A percentile compares a stretch with the other conserved stretches of the same genome.
phyloP scores from a whole-genome alignment of 2,329 filamentous ascomycete genomes.

The Orbilia javanica region DNA sequence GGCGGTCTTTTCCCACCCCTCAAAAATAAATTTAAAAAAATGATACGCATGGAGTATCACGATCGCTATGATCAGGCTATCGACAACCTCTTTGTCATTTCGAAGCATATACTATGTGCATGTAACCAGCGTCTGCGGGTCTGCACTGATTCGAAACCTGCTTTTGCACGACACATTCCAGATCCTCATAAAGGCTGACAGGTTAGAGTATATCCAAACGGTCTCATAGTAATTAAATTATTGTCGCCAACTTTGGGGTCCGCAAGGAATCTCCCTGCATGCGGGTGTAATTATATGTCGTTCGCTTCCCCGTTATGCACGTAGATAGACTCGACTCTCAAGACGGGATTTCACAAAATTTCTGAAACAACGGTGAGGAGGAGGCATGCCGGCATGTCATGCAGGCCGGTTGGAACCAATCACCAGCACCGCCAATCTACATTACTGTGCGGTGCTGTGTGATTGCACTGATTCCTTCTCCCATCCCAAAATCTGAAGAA shows the following conservation, averaged over 20 bases:
- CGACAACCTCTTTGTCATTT: not conserved
- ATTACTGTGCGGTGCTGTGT: constrained; percentile 3
- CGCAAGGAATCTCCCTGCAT: not conserved
- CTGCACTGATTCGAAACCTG: not conserved
- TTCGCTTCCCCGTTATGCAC: not conserved
- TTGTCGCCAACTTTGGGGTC: not conserved
- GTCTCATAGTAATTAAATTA: not conserved
- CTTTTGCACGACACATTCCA: not conserved
- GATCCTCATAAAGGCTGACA: not conserved
- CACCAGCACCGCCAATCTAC: not conserved
- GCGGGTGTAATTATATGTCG: not conserved
- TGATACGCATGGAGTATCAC: not conserved
- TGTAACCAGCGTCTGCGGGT: not conserved
- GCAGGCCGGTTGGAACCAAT: not conserved
- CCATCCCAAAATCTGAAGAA: not conserved
- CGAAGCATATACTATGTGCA: not conserved
- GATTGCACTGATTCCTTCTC: not conserved
- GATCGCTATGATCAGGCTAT: no score
- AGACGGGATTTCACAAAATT: not conserved
- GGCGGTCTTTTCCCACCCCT: constrained; percentile 15
- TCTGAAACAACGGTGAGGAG: not conserved
- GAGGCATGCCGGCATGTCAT: no score
- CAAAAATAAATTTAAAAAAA: not conserved
- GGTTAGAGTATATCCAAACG: not conserved
- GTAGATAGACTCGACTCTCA: no score